These are phyloP conservation scores for Mucor saturninus DNA, from an alignment of 371 early-diverging fungal genomes.

Conservation along the genomic window DNA sequence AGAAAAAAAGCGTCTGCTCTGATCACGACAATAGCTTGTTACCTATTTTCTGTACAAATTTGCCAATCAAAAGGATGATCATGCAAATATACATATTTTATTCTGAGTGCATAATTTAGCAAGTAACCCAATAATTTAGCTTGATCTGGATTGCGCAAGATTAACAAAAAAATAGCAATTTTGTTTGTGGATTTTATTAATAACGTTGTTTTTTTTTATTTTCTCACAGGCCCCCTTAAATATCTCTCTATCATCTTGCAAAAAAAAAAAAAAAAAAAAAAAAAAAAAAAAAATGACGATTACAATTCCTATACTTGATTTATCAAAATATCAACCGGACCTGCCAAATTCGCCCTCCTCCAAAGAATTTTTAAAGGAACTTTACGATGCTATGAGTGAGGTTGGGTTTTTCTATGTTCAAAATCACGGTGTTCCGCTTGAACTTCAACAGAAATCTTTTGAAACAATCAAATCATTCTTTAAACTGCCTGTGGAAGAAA, in stretches of 20 bases:
- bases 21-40: too few relatives aligned
- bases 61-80: too few relatives aligned
- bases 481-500: constrained; percentile 59
- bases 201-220: not conserved
- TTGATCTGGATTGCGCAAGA: constrained; percentile 19
- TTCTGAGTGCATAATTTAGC: not conserved
- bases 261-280: not conserved
- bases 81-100: not conserved
- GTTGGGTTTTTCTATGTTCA: constrained; percentile 70
- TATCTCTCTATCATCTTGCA: not conserved
- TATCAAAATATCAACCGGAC: constrained; percentile 29
- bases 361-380: constrained; percentile 46
- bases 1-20: too few relatives aligned
- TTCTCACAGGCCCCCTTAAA: not conserved
- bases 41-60: too few relatives aligned
- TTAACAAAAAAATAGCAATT: not conserved
- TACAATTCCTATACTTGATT: constrained; percentile 35
- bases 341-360: constrained; percentile 21
- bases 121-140: constrained; percentile 6
- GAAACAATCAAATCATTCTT: constrained; percentile 52
- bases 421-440: constrained; percentile 51
- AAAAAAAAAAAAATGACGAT: constrained; percentile 10
- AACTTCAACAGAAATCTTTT: constrained; percentile 48
- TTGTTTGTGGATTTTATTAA: not conserved
- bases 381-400: constrained; percentile 57